phyloP scores from a whole-genome alignment of 2,329 filamentous ascomycete species.

The Monosporascus sp. region DNA sequence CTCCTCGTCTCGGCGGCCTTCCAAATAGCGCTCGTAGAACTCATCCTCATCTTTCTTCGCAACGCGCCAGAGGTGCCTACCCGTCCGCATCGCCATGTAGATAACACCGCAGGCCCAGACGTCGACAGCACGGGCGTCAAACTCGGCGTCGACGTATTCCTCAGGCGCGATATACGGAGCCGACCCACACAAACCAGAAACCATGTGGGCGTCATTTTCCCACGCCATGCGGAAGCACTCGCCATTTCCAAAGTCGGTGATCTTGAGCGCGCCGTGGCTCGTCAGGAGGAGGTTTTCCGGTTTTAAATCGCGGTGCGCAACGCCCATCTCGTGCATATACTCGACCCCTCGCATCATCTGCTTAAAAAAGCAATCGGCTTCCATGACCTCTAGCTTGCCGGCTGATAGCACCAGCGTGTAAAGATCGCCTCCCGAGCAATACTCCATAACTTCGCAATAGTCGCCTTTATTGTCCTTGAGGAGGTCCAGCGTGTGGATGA shows the following conservation, averaged over 20 bases:
- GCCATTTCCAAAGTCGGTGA: conserved; percentile 97
- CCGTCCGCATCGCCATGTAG: conserved; percentile 99
- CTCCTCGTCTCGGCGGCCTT: conserved; percentile 88
- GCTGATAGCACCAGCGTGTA: conserved; percentile 90
- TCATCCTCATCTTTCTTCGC: conserved; percentile 96
- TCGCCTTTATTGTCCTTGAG: conserved; percentile 95
- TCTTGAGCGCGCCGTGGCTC: conserved; percentile 88
- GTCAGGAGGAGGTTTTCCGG: conserved; percentile 94
- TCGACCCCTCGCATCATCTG: conserved; percentile 98
- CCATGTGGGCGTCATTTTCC: conserved; percentile 98
- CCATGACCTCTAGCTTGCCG: conserved; percentile 83
- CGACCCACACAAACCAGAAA: conserved; percentile 90
- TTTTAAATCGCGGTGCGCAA: conserved; percentile 93
- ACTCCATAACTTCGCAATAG: conserved; percentile 99
- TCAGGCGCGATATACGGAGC: conserved; percentile 97
- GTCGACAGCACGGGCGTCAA: conserved; percentile 95
- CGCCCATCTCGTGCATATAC: conserved; percentile 99
- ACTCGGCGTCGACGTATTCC: conserved; percentile 92
- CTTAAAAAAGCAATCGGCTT: conserved; percentile 98
- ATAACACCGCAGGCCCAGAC: conserved; percentile 98
- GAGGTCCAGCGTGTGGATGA: conserved; percentile 95
- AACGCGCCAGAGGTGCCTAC: conserved; percentile 92
- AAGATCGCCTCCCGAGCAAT: conserved; percentile 91
- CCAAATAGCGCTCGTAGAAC: conserved; percentile 91
- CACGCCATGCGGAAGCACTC: conserved; percentile 99